These are phyloP conservation scores for Hanseniaspora sp. DNA, from an alignment of 1,139 yeast genomes.

Conservation along the genomic window DNA sequence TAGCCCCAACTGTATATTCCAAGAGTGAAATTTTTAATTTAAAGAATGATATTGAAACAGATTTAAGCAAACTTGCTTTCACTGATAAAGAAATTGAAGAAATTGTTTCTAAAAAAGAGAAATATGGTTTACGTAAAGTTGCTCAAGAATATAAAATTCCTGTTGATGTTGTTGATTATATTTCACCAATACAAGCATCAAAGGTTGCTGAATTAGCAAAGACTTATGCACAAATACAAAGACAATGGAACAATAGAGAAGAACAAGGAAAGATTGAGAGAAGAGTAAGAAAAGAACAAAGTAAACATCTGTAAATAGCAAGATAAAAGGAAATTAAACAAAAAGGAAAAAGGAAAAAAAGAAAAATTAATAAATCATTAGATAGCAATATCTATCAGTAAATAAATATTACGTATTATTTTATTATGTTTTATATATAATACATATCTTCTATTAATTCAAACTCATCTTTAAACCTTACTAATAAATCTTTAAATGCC, in stretches of 20 bases:
- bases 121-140: not conserved
- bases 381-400: too few species aligned
- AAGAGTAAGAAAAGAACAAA: not conserved
- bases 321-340: too few species aligned
- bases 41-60: not conserved
- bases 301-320: not conserved
- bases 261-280: not conserved
- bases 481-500: constrained; percentile 22
- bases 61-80: not conserved
- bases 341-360: not conserved
- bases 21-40: constrained; percentile 14
- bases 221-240: not conserved
- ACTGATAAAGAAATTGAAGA: not conserved
- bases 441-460: constrained; percentile 24
- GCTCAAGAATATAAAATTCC: not conserved
- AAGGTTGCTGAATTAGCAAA: constrained; percentile 6
- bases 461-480: constrained; percentile 25
- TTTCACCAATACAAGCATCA: not conserved
- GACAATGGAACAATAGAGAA: not conserved
- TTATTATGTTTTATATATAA: constrained; percentile 12
- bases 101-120: not conserved
- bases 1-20: constrained; percentile 25
- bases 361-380: too few species aligned
- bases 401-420: too few species aligned
- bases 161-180: not conserved